These are phyloP conservation scores for Exophiala bonariae DNA, from an alignment of 2,329 filamentous ascomycete species.

Conservation along the genomic window DNA sequence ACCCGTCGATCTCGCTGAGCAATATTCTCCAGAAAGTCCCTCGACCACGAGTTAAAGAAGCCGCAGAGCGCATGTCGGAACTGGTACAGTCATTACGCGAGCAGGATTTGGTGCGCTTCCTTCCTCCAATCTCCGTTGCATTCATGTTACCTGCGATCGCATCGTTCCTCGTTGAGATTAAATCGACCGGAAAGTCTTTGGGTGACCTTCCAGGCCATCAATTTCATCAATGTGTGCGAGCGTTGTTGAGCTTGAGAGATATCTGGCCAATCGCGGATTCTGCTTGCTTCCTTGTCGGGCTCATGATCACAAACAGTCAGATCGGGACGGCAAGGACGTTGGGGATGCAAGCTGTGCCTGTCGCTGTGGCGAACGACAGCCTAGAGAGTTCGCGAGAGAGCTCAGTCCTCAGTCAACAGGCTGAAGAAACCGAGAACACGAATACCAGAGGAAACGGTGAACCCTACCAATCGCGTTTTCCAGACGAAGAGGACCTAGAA, in stretches of 20 bases:
- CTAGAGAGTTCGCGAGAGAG: conserved; percentile 6
- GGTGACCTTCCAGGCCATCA: conserved; percentile 15
- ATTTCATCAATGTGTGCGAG: conserved; percentile 20
- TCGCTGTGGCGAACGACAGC: conserved; percentile 1
- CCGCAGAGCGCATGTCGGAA: conserved; percentile 17
- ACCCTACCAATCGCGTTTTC: not conserved
- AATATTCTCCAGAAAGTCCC: conserved; percentile 3
- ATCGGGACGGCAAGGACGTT: conserved; percentile 12
- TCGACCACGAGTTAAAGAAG: conserved; percentile 18
- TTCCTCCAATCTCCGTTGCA: conserved; percentile 18
- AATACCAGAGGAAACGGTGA: not conserved
- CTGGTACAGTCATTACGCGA: conserved; percentile 15
- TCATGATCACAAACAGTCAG: conserved; percentile 22
- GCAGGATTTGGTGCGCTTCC: conserved; percentile 17
- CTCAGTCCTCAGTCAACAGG: not conserved
- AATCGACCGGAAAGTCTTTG: conserved; percentile 8
- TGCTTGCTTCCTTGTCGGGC: conserved; percentile 20
- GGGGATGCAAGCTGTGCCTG: conserved; percentile 6
- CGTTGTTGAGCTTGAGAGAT: conserved; percentile 16
- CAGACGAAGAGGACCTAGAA: not conserved
- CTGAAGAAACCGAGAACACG: too few species aligned
- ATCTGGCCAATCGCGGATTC: conserved; percentile 25
- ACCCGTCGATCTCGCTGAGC: not conserved
- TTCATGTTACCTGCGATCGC: conserved; percentile 23
- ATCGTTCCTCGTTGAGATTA: conserved; percentile 22